Evolutionary conservation across 768 basidiomycete species (phyloP), one percentile per base, ranked within the genome.

Genomic region (Sarcodon sp.): DNA sequence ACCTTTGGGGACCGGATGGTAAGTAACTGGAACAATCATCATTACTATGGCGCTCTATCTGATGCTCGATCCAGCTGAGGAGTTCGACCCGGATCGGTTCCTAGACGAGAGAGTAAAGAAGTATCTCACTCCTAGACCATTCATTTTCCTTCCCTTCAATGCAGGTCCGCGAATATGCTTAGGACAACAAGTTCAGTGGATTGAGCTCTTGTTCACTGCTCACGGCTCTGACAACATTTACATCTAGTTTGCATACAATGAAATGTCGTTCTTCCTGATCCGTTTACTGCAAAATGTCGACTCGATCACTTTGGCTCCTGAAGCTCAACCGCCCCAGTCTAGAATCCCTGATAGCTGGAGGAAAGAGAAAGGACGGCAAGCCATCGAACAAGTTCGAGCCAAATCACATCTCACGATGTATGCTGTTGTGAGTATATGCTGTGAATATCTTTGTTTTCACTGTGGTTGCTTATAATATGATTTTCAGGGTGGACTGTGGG

Each of bases 121-220:
- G n/a, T n/a, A n/a, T n/a, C n/a, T n/a, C n/a, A n/a, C n/a, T n/a
- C n/a, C n/a, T n/a, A n/a, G n/a, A n/a, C n/a, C n/a, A n/a, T n/a
- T n/a, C n/a, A n/a, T n/a, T n/a, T n/a, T n/a, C n/a, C n/a, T n/a
- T n/a, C n/a, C n/a, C n/a, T n/a, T n/a, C n/a, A 80, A 80, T 49
- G 78, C 77, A 1, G 81, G 79, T 1, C 81, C 80, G 6, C 66
- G 81, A 10, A 77, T 80, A 50, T 82, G 80, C 48, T 67, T 80
- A 8, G 80, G 73, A 0, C 70, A 73, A 52, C 70, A 71, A 60
- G 77, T 71, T 46, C 13, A 63, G 38, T 4, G n/a, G n/a, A n/a
- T n/a, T n/a, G n/a, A n/a, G n/a, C n/a, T n/a, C n/a, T n/a, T n/a
- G n/a, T n/a, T n/a, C n/a, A n/a, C n/a, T n/a, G n/a, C n/a, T n/a